These are phyloP conservation scores for Verticillium alfalfae DNA, from an alignment of 2,329 filamentous ascomycete genomes.

Conservation along the genomic window DNA sequence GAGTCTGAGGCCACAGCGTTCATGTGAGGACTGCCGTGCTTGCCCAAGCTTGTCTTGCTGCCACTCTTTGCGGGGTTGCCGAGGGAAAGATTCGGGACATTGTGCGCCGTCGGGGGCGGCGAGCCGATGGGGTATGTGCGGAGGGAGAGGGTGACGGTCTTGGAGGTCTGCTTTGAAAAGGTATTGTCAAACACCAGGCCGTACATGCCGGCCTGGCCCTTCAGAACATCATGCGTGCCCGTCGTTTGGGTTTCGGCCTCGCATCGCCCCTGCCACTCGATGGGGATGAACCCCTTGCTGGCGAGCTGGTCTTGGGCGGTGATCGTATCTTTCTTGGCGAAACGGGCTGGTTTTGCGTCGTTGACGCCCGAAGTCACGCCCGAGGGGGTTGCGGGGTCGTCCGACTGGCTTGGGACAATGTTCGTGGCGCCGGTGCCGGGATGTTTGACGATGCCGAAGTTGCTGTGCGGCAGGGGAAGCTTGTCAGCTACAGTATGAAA, in stretches of 20 bases:
- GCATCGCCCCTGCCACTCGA: slow-evolving; percentile 89
- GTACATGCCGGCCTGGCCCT: slow-evolving; percentile 82
- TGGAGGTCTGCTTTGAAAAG: slow-evolving; percentile 91
- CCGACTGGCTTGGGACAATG: slow-evolving; percentile 34
- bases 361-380: slow-evolving; percentile 36
- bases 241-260: slow-evolving; percentile 94
- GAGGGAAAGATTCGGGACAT: slow-evolving; percentile 46
- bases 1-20: slow-evolving; percentile 46
- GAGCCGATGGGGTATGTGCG: slow-evolving; percentile 85
- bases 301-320: slow-evolving; percentile 59
- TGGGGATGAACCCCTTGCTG: slow-evolving; percentile 62
- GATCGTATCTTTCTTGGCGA: slow-evolving; percentile 50
- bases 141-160: slow-evolving; percentile 90
- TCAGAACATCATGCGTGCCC: slow-evolving; percentile 75
- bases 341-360: slow-evolving; percentile 41
- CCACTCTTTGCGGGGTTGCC: slow-evolving; percentile 14
- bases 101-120: slow-evolving; percentile 67
- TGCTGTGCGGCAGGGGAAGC: slow-evolving; percentile 39
- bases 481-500: slow-evolving; percentile 2
- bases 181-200: slow-evolving; percentile 98
- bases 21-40: slow-evolving; percentile 37
- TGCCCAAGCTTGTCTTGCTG: slow-evolving; percentile 49
- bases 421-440: slow-evolving; percentile 64
- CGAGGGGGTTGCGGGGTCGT: slow-evolving; percentile 39
- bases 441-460: slow-evolving; percentile 97